Evolutionary conservation across 1,284 basidiomycete species (phyloP).

Genomic region (Naganishia sp.): DNA sequence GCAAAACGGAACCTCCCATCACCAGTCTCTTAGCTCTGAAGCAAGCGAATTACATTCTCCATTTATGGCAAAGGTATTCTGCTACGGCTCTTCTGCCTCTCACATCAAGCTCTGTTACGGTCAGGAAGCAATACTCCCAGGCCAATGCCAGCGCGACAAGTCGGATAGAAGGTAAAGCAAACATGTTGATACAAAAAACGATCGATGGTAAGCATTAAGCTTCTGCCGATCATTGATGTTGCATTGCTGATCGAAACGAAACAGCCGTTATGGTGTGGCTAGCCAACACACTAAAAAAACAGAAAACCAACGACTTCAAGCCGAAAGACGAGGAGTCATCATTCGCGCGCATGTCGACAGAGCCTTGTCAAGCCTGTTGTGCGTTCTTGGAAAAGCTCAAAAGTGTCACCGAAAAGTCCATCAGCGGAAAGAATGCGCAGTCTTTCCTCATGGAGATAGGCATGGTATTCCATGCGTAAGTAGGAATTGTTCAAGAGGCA

Average conservation of each 20-base stretch:
- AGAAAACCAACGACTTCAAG: constrained; percentile 96
- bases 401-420: constrained; percentile 68
- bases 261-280: constrained; percentile 63
- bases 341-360: constrained; percentile 91
- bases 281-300: constrained; percentile 74
- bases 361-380: constrained; percentile 87
- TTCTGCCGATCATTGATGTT: not conserved
- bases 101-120: constrained; percentile 78
- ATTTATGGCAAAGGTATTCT: constrained; percentile 96
- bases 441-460: constrained; percentile 91
- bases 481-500: constrained; percentile 3
- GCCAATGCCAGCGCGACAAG: constrained; percentile 90
- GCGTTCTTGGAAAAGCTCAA: constrained; percentile 79
- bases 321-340: constrained; percentile 93
- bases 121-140: constrained; percentile 87
- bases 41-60: constrained; percentile 82
- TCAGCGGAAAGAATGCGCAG: constrained; percentile 91
- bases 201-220: constrained; percentile 68
- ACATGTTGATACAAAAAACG: constrained; percentile 77
- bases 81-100: constrained; percentile 88
- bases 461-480: constrained; percentile 84
- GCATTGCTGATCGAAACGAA: constrained; percentile 51
- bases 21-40: constrained; percentile 68
- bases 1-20: constrained; percentile 78
- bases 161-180: constrained; percentile 82